Conservation (phyloP, 2,329 filamentous ascomycete species). For the Apiospora saccharicola region DNA sequence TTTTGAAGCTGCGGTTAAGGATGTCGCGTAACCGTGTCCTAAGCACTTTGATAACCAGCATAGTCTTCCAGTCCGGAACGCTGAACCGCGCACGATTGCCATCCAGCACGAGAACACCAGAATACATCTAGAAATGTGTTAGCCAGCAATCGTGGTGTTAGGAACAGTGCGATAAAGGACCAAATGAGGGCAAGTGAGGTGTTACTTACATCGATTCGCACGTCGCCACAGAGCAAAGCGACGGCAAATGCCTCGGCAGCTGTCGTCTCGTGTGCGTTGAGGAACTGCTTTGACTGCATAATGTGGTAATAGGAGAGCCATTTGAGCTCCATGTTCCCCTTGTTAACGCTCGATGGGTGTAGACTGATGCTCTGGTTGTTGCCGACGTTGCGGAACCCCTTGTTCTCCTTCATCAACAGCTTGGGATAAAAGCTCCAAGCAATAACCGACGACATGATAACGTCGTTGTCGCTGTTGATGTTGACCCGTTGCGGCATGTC, state of each 20-base stretch:
- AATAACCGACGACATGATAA: conserved; percentile 81
- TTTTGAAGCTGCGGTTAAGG: conserved; percentile 74
- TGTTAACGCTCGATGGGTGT: conserved; percentile 90
- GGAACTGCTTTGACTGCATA: conserved; percentile 89
- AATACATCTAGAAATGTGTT: conserved; percentile 70
- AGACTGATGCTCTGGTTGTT: conserved; percentile 92
- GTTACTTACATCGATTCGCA: conserved; percentile 78
- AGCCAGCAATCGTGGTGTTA: conserved; percentile 4
- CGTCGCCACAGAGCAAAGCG: conserved; percentile 85
- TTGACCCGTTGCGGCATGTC: conserved; percentile 80
- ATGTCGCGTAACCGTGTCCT: conserved; percentile 78
- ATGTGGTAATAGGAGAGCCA: conserved; percentile 98
- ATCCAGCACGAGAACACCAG: conserved; percentile 86
- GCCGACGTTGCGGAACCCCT: conserved; percentile 87
- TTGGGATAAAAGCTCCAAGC: conserved; percentile 97
- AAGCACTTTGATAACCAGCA: conserved; percentile 87
- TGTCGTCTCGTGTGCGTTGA: conserved; percentile 90
- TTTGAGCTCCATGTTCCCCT: conserved; percentile 69
- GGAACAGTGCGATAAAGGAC: background rate
- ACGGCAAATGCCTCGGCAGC: conserved; percentile 83
- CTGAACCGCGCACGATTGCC: conserved; percentile 86
- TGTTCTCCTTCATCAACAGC: conserved; percentile 80
- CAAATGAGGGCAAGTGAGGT: background rate
- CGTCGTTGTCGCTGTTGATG: conserved; percentile 79
- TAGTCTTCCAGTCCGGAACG: conserved; percentile 86